Conservation (phyloP, 2,329 filamentous ascomycete genomes). For the Sphaerulina vaccinii region DNA sequence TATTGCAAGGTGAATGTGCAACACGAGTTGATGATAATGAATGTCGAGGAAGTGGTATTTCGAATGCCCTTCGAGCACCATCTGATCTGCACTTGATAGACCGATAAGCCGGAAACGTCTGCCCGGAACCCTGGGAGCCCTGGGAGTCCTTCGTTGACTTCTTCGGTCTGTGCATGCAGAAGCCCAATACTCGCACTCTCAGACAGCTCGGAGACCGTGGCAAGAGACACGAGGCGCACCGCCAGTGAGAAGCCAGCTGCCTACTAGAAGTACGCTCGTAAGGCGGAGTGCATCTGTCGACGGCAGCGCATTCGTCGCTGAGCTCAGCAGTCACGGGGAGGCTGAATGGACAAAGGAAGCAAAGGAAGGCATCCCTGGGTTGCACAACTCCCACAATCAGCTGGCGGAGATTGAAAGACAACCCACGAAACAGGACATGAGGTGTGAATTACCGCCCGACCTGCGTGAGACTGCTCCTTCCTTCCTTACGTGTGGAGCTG, state of each 20-base stretch:
- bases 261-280: too few relatives aligned
- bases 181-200: background rate
- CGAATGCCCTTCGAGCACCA: too few relatives aligned
- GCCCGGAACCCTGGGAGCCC: background rate
- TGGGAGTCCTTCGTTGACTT: background rate
- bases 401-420: conserved; percentile 5
- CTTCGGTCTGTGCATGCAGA: too few relatives aligned
- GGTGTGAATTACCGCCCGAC: background rate
- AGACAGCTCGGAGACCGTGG: background rate
- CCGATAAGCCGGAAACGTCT: background rate
- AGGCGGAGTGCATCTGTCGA: too few relatives aligned
- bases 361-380: background rate
- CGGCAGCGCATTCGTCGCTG: background rate
- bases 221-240: background rate
- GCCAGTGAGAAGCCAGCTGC: too few relatives aligned
- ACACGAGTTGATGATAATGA: too few relatives aligned
- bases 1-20: too few relatives aligned
- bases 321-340: background rate
- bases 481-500: background rate
- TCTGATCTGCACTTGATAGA: too few relatives aligned
- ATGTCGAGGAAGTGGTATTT: too few relatives aligned
- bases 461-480: background rate
- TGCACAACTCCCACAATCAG: conserved; percentile 5
- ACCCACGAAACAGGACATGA: conserved; percentile 1
- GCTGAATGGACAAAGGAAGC: conserved; percentile 4